Evolutionary conservation across 768 basidiomycete genomes (phyloP).

Genomic region (Naganishia onofrii): DNA sequence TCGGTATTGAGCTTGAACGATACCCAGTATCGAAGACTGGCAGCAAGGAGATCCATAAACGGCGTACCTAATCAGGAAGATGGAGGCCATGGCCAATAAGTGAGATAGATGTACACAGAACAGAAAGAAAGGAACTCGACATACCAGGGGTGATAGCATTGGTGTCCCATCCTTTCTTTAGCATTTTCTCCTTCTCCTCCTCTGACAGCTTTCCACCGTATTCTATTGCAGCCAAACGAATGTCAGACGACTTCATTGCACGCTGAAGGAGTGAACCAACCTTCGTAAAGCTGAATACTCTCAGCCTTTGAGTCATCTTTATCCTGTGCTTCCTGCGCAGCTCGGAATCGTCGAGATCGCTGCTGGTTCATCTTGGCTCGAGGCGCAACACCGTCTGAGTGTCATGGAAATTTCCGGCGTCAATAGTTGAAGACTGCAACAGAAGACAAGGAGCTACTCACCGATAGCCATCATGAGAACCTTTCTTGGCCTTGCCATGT

Average conservation of each 20-base stretch:
- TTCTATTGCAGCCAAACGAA: background rate
- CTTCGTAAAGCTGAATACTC: constrained; percentile 79
- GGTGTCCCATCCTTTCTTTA: constrained; percentile 88
- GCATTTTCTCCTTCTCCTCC: constrained; percentile 53
- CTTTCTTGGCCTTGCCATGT: constrained; percentile 92
- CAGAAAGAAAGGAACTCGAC: background rate
- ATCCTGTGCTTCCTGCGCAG: constrained; percentile 89
- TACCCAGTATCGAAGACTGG: constrained; percentile 91
- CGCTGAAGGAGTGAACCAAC: constrained; percentile 54
- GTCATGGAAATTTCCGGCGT: background rate
- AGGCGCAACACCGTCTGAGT: constrained; percentile 87
- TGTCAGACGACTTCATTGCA: background rate
- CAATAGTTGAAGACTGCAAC: background rate
- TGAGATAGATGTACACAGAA: background rate
- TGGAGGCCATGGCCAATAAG: background rate
- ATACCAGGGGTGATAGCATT: constrained; percentile 95
- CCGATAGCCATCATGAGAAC: constrained; percentile 98
- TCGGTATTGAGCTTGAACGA: constrained; percentile 91
- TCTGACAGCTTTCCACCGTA: constrained; percentile 10
- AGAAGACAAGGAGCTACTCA: constrained; percentile 49
- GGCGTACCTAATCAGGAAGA: constrained; percentile 62
- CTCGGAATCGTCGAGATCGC: constrained; percentile 89
- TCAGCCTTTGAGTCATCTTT: constrained; percentile 84
- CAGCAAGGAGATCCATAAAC: constrained; percentile 90
- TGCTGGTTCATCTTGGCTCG: constrained; percentile 99